phyloP scores from a whole-genome alignment of 495 filamentous ascomycete species.

The Polyplosphaeria fusca region DNA sequence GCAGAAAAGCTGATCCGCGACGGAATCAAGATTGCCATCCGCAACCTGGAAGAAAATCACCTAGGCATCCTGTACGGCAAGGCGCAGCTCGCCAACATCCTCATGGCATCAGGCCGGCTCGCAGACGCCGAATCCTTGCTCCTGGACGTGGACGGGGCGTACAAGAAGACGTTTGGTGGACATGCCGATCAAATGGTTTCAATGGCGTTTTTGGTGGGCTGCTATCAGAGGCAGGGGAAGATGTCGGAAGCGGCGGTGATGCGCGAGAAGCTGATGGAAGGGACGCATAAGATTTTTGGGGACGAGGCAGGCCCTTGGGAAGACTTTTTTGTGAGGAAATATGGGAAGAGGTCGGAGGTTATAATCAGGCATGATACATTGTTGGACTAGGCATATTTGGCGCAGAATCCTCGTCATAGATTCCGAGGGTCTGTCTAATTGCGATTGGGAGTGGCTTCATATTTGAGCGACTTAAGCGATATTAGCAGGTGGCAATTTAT shows the following conservation, averaged over 20 bases:
- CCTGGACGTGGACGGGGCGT: neutral
- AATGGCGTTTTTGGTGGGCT: neutral
- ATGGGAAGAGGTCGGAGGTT: too few species aligned
- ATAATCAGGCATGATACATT: too few species aligned
- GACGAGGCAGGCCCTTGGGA: neutral
- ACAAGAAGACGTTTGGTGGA: neutral
- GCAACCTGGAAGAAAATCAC: constrained; percentile 43
- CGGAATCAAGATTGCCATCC: constrained; percentile 35
- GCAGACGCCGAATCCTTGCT: neutral
- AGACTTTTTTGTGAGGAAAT: neutral
- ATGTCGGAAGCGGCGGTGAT: neutral
- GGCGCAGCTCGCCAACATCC: neutral
- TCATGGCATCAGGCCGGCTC: neutral
- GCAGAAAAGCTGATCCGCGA: constrained; percentile 37
- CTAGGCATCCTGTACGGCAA: constrained; percentile 37
- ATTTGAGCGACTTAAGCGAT: too few species aligned
- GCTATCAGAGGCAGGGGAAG: neutral
- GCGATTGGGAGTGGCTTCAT: too few species aligned
- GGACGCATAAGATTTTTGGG: neutral
- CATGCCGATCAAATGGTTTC: neutral
- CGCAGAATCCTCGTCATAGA: too few species aligned
- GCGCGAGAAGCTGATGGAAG: neutral
- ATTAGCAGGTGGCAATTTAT: too few species aligned
- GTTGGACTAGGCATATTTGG: too few species aligned
- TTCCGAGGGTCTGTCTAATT: too few species aligned